Base-by-base conservation (phyloP, 495 filamentous ascomycete species). In the Hyaloscypha bicolor region DNA sequence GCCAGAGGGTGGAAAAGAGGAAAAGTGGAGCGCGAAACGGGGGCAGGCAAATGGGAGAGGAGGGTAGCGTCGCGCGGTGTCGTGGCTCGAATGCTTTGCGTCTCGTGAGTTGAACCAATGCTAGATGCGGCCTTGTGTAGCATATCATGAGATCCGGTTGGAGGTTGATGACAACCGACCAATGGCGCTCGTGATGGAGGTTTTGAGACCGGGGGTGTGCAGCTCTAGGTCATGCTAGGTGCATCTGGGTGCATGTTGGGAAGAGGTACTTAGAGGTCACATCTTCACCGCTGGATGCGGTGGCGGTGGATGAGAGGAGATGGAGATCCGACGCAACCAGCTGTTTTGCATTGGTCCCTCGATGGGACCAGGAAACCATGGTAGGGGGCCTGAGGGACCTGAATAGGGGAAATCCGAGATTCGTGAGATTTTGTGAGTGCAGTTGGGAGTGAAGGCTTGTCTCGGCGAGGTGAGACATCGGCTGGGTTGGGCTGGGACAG, bases 71-170 rank as follows among this genome's bases (percentile, higher is more conserved):
- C 42, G 11, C 16, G 42, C 9, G 9, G 69, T 86, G 84, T 86
- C 84, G 84, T 86, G 84, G 84, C 84, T 86, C 84, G 81, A 85
- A 82, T 86, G 79, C 82, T 74, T 79, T 76, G 77, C 79, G 71
- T 60, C 65, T 64, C 71, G 65, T 73, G 71, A 64, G 60, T 51
- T 29, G 55, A 37, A 33, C 16, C 35, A 39, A 63, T 67, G 68
- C 68, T 60, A 22, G 61, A 60, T 29, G 61, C 42, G 42, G 39
- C 42, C 62, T 64, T 9, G 62, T 60, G 66, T 62, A 62, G 37
- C 62, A 64, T 52, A 68, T 69, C 70, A 66, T 64, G 66, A 61
- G 62, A 56, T 69, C 66, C 60, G 70, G 63, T 69, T 70, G 68
- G 68, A 51, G 52, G 51, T 48, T 61, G 55, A 22, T 8, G 22